Evolutionary conservation across 2,329 filamentous ascomycete species (phyloP), one percentile per base, ranked within the genome.

Genomic region (Arachnomyces sp.): DNA sequence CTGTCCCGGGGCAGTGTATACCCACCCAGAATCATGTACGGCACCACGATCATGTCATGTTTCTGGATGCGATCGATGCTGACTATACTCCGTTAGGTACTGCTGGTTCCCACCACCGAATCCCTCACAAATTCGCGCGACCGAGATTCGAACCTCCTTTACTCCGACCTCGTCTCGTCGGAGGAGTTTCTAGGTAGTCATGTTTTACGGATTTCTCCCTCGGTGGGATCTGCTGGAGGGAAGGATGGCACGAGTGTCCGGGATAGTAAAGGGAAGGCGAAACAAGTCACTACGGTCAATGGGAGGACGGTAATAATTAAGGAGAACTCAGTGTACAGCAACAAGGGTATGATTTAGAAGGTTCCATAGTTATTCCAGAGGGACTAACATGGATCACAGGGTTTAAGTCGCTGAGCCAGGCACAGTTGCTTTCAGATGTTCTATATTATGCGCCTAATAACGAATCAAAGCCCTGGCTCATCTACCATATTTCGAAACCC

Each of bases 161-260:
- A 88, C 63, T 72, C 80, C 53, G 90, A 96, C 60, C 77, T 94
- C 51, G 82, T 90, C 56, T 78, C 79, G 46, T 88, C 86, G 42
- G 92, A 98, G 62, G 92, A 98, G 54, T 96, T 98, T 62, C 76
- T 98, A 43, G 87, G 82, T 48, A 96, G 92, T 71, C 92, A 98
- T 84, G 88, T 96, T 43, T 74, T 98, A 58, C 86, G 89, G 53
- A 80, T 95, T 51, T 82, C 86, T 9, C 15, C 32, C 9, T 34
- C 32, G 18, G 35, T 29, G 31, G 70, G 71, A 16, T 63, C 65
- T 38, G 58, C 61, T 41, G 63, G 66, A 33, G 62, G 63, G 44
- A 75, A 74, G 51, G 74, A 77, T 49, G 68, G 67, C 46, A 70
- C 76, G 44, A 86, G 80, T 56, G 69, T 93, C 53, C 82, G 90